phyloP scores from a whole-genome alignment of 306 rosid species.

The Acacia crassicarpa region DNA sequence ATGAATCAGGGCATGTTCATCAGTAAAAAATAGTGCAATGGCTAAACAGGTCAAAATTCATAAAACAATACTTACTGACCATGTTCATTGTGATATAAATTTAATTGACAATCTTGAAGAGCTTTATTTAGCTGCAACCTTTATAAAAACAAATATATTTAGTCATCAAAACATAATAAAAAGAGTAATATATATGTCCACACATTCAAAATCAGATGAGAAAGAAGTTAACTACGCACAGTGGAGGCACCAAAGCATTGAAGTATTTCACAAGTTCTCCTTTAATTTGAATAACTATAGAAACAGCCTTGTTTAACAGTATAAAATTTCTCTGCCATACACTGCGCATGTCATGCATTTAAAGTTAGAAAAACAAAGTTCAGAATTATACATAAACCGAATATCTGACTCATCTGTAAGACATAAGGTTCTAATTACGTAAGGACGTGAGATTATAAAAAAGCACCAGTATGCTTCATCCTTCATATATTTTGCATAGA shows the following conservation, averaged over 20 bases:
- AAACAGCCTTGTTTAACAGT: constrained; percentile 34
- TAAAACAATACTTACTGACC: constrained; percentile 53
- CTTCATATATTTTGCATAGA: constrained; percentile 8
- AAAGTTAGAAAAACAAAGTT: constrained; percentile 23
- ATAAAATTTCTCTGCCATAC: constrained; percentile 44
- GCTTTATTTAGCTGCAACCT: constrained; percentile 51
- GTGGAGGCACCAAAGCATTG: constrained; percentile 39
- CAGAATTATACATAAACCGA: not conserved
- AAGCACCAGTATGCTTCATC: constrained; percentile 4
- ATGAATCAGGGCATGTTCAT: constrained; percentile 32
- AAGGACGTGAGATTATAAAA: constrained; percentile 7
- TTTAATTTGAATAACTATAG: constrained; percentile 37
- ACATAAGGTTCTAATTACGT: not conserved
- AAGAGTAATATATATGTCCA: constrained; percentile 12
- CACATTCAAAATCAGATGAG: constrained; percentile 25
- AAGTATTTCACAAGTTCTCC: constrained; percentile 47
- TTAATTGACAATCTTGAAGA: constrained; percentile 30
- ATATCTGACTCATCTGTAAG: not conserved
- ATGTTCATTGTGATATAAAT: constrained; percentile 32
- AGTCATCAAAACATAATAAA: constrained; percentile 27
- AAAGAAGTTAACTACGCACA: constrained; percentile 45
- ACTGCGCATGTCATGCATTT: constrained; percentile 44
- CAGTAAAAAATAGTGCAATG: constrained; percentile 16
- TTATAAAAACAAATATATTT: constrained; percentile 34
- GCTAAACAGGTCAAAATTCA: constrained; percentile 27